Conservation (phyloP, 305 asterid genomes). For the Fraxinus velutina region DNA sequence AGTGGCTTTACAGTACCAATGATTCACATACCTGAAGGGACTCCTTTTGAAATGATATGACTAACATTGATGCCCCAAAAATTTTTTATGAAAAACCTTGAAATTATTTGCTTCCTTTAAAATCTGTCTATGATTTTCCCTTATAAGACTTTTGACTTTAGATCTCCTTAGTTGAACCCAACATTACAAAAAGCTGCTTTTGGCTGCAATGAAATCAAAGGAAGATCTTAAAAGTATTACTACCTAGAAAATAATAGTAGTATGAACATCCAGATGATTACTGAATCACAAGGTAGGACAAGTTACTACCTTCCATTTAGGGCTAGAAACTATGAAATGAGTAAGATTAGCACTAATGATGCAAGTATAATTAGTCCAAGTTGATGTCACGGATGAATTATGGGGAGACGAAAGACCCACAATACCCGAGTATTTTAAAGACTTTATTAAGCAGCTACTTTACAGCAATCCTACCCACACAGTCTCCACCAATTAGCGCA, state of each 20-base stretch:
- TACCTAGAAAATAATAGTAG: neutral
- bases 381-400: neutral
- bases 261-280: neutral
- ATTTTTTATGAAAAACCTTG: neutral
- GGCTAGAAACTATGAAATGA: neutral
- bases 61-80: constrained; percentile 17
- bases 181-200: neutral
- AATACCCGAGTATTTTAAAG: neutral
- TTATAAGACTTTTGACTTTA: neutral
- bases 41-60: constrained; percentile 21
- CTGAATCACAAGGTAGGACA: neutral
- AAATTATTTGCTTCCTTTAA: neutral
- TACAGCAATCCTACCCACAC: neutral
- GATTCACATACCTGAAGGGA: constrained; percentile 21
- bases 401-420: neutral
- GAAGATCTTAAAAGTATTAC: neutral
- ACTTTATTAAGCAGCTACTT: neutral
- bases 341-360: neutral
- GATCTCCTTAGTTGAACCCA: neutral
- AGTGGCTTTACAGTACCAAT: constrained; percentile 22
- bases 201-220: neutral
- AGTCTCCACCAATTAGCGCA: constrained; percentile 5
- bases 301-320: neutral
- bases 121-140: neutral
- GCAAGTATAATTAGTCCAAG: neutral